Evolutionary conservation across 2,329 filamentous ascomycete species (phyloP).

Genomic region (Blastomyces gilchristii): DNA sequence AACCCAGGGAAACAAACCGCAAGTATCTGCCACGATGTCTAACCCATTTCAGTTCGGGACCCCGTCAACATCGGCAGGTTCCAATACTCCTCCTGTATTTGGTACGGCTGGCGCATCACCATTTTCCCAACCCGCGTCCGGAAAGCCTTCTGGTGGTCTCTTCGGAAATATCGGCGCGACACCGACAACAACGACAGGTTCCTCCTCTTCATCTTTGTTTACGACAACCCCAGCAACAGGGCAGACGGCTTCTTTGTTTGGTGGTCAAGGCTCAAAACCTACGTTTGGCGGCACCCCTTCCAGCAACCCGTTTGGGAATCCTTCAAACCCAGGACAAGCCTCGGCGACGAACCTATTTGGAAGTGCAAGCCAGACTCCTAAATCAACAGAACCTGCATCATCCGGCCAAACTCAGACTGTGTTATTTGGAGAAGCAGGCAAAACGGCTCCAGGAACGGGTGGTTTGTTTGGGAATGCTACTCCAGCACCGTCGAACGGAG

Average conservation of each 20-base stretch:
- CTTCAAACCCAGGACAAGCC: slow-evolving; percentile 20
- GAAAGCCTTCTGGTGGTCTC: slow-evolving; percentile 9
- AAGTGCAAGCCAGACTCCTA: slow-evolving; percentile 27
- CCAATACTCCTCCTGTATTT: slow-evolving; percentile 15
- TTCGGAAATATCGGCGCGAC: slow-evolving; percentile 16
- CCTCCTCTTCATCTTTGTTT: slow-evolving; percentile 9
- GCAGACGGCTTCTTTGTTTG: slow-evolving; percentile 11
- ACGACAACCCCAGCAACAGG: slow-evolving; percentile 3
- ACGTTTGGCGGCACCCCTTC: slow-evolving; percentile 16
- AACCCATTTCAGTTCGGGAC: slow-evolving; percentile 32
- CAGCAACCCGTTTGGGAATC: slow-evolving; percentile 26
- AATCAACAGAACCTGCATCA: slow-evolving; percentile 26
- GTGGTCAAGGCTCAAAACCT: slow-evolving; percentile 5
- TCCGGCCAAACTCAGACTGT: slow-evolving; percentile 24
- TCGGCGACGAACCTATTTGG: slow-evolving; percentile 23
- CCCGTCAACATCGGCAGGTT: slow-evolving; percentile 27
- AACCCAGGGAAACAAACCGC: neutral
- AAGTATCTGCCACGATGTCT: slow-evolving; percentile 19
- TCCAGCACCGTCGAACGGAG: slow-evolving; percentile 28
- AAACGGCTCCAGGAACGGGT: slow-evolving; percentile 16
- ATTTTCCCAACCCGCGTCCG: slow-evolving; percentile 11
- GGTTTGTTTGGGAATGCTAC: slow-evolving; percentile 28
- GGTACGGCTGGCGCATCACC: slow-evolving; percentile 5
- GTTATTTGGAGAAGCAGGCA: slow-evolving; percentile 26
- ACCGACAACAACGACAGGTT: slow-evolving; percentile 6